Base-by-base conservation (phyloP, 2,329 filamentous ascomycete species). In the Dothiorella sarmentorum region DNA sequence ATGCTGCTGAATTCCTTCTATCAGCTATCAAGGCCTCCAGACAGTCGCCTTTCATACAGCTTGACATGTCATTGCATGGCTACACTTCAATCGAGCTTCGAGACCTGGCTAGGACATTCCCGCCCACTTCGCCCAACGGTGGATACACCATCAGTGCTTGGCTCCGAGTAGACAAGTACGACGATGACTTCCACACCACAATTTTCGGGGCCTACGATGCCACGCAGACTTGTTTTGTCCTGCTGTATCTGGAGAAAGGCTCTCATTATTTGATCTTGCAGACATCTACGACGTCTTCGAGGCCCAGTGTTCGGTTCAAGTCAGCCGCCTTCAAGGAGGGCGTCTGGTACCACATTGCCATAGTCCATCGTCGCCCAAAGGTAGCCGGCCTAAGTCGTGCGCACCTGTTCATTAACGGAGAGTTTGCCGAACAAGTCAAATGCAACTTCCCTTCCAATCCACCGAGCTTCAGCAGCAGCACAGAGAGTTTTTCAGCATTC, bases 191-290 rank as follows among this genome's bases (percentile, higher is more conserved):
- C 15, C 94, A 99, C 71, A 99, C 94, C 0, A 99, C 94, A 0
- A 82, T 99, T 13, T 99, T 99, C 71, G 94, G 94, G 24, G 90
- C 94, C 7, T 97, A 95, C 72, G 94, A 99, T 74, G 81, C 87
- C 3, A 91, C 85, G 4, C 93, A 97, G 72, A 91, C 90, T 4
- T 99, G 94, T 73, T 99, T 99, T 68, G 77, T 99, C 33, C 84
- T 99, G 65, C 87, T 91, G 61, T 99, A 99, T 69, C 80, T 99
- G 37, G 95, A 99, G 71, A 91, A 88, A 69, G 92, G 97, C 71
- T 96, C 91, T 2, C 89, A 84, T 61, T 94, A 96, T 73, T 89
- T 99, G 64, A 99, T 99, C 64, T 78, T 99, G 5, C 94, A 99
- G 75, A 97, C 95, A 7, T 97, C 94, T 17, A 89, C 97, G 61